These are phyloP conservation scores for Yamadazyma atlantica DNA, from an alignment of 1,139 yeast genomes.

Conservation along the genomic window DNA sequence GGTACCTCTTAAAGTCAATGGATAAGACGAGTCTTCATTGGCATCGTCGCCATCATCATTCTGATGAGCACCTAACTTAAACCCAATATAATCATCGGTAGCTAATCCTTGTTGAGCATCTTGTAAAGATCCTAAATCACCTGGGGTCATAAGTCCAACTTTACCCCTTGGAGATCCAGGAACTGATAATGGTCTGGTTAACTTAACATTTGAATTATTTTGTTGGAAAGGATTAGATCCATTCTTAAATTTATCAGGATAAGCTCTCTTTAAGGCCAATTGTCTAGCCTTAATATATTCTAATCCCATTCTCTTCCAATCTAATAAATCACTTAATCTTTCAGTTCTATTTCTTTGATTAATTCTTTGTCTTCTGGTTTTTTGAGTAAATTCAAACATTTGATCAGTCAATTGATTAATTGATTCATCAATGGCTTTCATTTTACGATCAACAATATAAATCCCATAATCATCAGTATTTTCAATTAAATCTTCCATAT, in stretches of 20 bases:
- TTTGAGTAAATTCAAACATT: conserved; percentile 85
- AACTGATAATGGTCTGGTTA: conserved; percentile 88
- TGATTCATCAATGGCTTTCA: conserved; percentile 91
- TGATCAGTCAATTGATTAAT: conserved; percentile 86
- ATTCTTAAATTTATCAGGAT: conserved; percentile 77
- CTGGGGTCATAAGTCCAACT: conserved; percentile 86
- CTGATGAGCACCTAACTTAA: conserved; percentile 57
- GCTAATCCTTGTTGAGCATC: conserved; percentile 75
- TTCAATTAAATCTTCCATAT: conserved; percentile 97
- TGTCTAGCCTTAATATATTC: conserved; percentile 96
- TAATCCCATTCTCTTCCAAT: conserved; percentile 97
- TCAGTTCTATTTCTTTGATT: conserved; percentile 98
- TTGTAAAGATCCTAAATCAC: conserved; percentile 94
- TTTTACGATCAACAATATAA: conserved; percentile 92
- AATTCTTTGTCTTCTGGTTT: conserved; percentile 95
- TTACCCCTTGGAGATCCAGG: conserved; percentile 87
- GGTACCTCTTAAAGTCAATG: conserved; percentile 47
- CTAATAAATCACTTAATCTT: conserved; percentile 85
- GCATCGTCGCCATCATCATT: conserved; percentile 39
- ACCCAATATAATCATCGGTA: conserved; percentile 79
- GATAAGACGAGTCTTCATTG: conserved; percentile 29
- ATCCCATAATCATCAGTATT: conserved; percentile 95
- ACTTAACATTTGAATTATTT: conserved; percentile 55
- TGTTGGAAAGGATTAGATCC: conserved; percentile 61
- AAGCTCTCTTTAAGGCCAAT: conserved; percentile 87